Evolutionary conservation across 441 rosid species (phyloP), one percentile per base, ranked within the genome.

Genomic region (Euphorbia celastroides): DNA sequence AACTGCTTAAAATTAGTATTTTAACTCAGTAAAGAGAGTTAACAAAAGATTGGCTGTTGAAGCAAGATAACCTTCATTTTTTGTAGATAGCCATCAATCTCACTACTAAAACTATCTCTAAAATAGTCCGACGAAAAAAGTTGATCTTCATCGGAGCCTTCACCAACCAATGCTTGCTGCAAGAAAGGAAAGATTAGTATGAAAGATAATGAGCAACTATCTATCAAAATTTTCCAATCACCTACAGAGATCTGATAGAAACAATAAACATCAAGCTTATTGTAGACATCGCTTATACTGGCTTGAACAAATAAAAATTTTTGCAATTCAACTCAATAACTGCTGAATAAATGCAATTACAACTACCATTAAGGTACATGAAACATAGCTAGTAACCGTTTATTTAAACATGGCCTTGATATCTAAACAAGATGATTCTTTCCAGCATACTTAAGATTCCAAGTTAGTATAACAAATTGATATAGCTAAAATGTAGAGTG

Each of bases 151-250:
- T 83, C 92, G 16, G 82, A 71, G 70, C 68, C 88, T 75, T 88
- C 92, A 66, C 96, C 96, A 60, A 90, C 96, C 84, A 90, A 82
- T 57, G 94, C 88, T 88, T 83, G 90, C 96, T 90, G 80, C 66
- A 76, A 41, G 59, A 31, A 11, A 20, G 25, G 30, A 48, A 41
- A 76, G 71, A 74, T 20, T 51, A 48, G 19, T 52, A 20, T 23
- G 28, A 52, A 6, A 52, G 16, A 52, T 3, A 52, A 52, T 20
- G 13, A 23, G 28, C 25, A 52, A 52, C 14, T 44, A 41, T 58
- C 13, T 22, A 41, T 46, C 7, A 31, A 14, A 26, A 26, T 1
- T 26, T 55, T 5, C 34, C 34, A 56, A 26, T 22, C 28, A 52
- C 28, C 26, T 23, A 23, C 27, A 31, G 34, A 56, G 19, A 56